Base-by-base conservation (phyloP, 2,329 filamentous ascomycete genomes). In the Arthroderma sp. region DNA sequence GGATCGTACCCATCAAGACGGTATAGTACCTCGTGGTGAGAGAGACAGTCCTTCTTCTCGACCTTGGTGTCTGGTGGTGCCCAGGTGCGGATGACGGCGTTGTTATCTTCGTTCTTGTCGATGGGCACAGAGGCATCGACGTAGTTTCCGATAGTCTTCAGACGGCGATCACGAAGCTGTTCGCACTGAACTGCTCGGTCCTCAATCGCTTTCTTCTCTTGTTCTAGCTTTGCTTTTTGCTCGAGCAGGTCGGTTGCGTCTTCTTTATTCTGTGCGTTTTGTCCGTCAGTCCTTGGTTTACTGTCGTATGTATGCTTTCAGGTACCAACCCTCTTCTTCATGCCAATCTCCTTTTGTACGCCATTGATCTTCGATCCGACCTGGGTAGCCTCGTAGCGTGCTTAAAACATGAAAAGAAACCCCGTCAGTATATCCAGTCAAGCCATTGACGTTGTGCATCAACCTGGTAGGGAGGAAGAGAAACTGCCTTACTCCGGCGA, bases 21-120 rank as follows among this genome's bases (percentile, higher is more conserved):
- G 59, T 85, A 83, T 60, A 97, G 82, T 56, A 98, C 90, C 70
- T 97, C 91, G 73, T 98, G 93, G 72, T 98, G 93, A 55, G 91
- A 95, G 61, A 97, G 85, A 61, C 78, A 81, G 58, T 86, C 79
- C 65, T 83, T 82, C 78, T 91, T 91, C 73, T 90, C 83, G 53
- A 87, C 82, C 21, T 76, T 79, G 59, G 85, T 79, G 56, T 84
- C 85, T 63, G 89, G 84, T 0, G 91, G 91, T 4, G 82, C 81
- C 91, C 91, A 98, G 31, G 80, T 86, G 66, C 84, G 82, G 65
- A 88, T 77, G 33, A 90, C 73, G 43, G 76, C 78, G 72, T 98
- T 97, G 77, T 95, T 81, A 70, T 93, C 90, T 81, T 95, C 90
- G 69, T 88, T 88, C 68, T 90, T 80, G 73, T 84, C 88, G 62